A percentile compares a stretch with the other conserved stretches of the same genome.
phyloP scores from a whole-genome alignment of 192 early-diverging fungal species.

The Backusella circina region DNA sequence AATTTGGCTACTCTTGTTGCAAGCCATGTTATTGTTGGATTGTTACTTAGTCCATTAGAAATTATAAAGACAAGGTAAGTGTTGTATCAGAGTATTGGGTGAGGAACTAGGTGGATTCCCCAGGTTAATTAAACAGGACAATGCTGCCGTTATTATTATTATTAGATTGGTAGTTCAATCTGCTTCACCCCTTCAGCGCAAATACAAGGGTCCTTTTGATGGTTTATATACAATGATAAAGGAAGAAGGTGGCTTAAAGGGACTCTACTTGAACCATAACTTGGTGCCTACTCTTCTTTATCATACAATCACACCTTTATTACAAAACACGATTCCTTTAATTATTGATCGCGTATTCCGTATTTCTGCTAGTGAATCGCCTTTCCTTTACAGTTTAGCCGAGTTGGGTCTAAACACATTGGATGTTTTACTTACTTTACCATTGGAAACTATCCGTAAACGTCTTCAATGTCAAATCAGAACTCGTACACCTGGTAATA shows the following conservation, averaged over 20 bases:
- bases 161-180: slow-evolving; percentile 80
- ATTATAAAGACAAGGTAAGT: slow-evolving; percentile 78
- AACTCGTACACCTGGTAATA: slow-evolving; percentile 42
- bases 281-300: slow-evolving; percentile 77
- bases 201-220: slow-evolving; percentile 80
- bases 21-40: slow-evolving; percentile 73
- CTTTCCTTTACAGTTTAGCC: slow-evolving; percentile 54
- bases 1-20: slow-evolving; percentile 69
- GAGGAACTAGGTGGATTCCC: neutral
- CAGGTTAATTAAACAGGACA: neutral
- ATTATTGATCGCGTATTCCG: slow-evolving; percentile 63
- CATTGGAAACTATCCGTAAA: slow-evolving; percentile 84
- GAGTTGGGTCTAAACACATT: slow-evolving; percentile 68
- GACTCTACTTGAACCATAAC: slow-evolving; percentile 71
- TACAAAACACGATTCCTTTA: slow-evolving; percentile 62
- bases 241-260: slow-evolving; percentile 71
- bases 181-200: slow-evolving; percentile 65
- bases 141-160: neutral
- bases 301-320: slow-evolving; percentile 70
- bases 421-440: slow-evolving; percentile 72
- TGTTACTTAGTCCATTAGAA: slow-evolving; percentile 87
- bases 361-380: slow-evolving; percentile 58
- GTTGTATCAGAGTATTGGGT: neutral
- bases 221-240: slow-evolving; percentile 69
- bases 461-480: slow-evolving; percentile 81